Percentiles rank a stretch among this genome's conserved stretches.
phyloP scores from a whole-genome alignment of 1,284 basidiomycete genomes.

The Ustilago cynodontis region DNA sequence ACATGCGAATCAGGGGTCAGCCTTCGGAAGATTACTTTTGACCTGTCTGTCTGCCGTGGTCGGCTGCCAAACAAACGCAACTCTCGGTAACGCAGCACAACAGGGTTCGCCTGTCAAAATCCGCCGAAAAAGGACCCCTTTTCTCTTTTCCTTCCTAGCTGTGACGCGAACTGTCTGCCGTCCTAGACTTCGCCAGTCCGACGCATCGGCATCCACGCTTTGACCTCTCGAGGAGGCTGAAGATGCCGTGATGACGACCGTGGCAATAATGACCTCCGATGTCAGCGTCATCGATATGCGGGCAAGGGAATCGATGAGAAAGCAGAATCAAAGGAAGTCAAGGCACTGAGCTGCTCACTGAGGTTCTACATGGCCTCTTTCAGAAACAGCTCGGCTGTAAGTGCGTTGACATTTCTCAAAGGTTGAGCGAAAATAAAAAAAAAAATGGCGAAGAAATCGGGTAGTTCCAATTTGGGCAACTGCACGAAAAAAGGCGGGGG shows the following conservation, averaged over 20 bases:
- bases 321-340: background rate
- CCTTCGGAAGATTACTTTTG: background rate
- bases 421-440: background rate
- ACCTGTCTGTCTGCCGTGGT: no score
- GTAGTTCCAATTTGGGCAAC: no score
- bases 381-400: background rate
- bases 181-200: background rate
- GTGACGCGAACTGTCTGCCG: background rate
- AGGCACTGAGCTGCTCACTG: background rate
- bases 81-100: slow-evolving; percentile 4
- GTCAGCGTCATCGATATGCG: no score
- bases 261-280: no score
- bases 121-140: slow-evolving; percentile 5
- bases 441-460: background rate
- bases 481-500: slow-evolving; percentile 14
- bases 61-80: background rate
- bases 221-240: background rate
- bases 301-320: no score
- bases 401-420: slow-evolving; percentile 6
- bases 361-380: slow-evolving; percentile 6
- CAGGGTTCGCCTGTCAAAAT: slow-evolving; percentile 20
- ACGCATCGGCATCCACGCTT: background rate
- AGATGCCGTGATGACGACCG: background rate
- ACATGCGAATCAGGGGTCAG: background rate
- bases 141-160: background rate